phyloP scores from a whole-genome alignment of 768 basidiomycete species.

The Guyanaporus albipodus region DNA sequence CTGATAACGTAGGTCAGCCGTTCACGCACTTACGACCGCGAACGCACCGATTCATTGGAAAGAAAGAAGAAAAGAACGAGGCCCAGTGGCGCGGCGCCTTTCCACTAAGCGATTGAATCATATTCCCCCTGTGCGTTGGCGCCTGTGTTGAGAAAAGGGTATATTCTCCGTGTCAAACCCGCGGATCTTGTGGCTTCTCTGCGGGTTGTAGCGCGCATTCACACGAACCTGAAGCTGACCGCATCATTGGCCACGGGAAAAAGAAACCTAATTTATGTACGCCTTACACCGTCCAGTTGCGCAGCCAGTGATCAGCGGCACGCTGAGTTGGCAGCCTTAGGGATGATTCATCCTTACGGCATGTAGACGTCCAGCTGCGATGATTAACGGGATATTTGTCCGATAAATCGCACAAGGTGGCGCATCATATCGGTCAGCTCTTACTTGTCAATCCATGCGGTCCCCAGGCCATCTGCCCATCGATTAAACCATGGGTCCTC shows the following conservation, averaged over 20 bases:
- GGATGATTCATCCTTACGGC: no score
- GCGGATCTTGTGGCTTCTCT: conserved; percentile 7
- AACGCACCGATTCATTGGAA: no score
- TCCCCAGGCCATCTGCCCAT: no score
- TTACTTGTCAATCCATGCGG: conserved; percentile 11
- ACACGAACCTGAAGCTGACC: no score
- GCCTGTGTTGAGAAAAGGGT: conserved; percentile 9
- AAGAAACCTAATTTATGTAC: background rate
- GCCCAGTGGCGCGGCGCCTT: background rate
- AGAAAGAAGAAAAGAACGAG: background rate
- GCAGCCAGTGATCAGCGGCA: no score
- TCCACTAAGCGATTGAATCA: conserved; percentile 7
- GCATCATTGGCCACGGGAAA: background rate
- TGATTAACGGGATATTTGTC: background rate
- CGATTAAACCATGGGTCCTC: no score
- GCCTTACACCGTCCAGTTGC: no score
- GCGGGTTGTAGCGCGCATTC: background rate
- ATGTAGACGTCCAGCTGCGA: no score
- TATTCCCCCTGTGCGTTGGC: conserved; percentile 1
- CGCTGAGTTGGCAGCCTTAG: no score
- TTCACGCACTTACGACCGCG: background rate
- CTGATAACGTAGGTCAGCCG: no score
- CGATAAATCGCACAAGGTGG: conserved; percentile 5
- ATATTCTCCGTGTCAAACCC: background rate
- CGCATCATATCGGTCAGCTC: background rate